Base-by-base conservation (phyloP, 2,329 filamentous ascomycete genomes). In the Neonectria punicea region DNA sequence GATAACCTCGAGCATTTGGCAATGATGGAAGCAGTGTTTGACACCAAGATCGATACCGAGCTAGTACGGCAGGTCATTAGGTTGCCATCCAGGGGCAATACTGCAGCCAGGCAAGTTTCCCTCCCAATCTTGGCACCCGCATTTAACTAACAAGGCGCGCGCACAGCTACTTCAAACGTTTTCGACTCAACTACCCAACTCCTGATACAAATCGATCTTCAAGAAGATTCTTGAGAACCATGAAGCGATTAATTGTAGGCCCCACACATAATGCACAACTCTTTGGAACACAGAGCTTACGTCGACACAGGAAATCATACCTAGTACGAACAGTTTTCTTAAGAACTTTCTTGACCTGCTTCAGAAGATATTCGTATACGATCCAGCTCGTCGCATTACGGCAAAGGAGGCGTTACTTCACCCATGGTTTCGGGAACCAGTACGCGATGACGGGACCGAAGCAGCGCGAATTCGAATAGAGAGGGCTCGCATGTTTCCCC, bases 1-100 rank as follows among this genome's bases (percentile, higher is more conserved):
- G 90, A 92, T 70, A 92, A 92, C 65, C 82, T 92, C 18, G 89
- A 92, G 76, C 89, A 92, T 74, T 79, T 92, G 58, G 90, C 89
- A n/a, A 92, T 92, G 89, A 92, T 92, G 89, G 89, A 91, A 72
- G 87, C 86, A 34, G 89, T 92, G 8, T 87, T 89, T 61, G 87
- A 87, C 54, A 78, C 80, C n/a, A 82, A 85, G 54, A 86, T 92
- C 55, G 89, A 91, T 66, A 78, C 80, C 0, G 81, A 86, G 66
- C 83, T 92, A 5, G 85, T 91, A 9, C 78, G 80, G 50, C 55
- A 73, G 18, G 76, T 80, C 20, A 80, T 80, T 67, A 84, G 86
- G 72, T 86, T 87, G 79, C 80, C 84, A 11, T 84, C 84, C 1
- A 83, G 84, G 41, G 84, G 84, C 44, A 90, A 89, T 71, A 83